Evolutionary conservation across 306 rosid genomes (phyloP).

Genomic region (Benincasa hispida): DNA sequence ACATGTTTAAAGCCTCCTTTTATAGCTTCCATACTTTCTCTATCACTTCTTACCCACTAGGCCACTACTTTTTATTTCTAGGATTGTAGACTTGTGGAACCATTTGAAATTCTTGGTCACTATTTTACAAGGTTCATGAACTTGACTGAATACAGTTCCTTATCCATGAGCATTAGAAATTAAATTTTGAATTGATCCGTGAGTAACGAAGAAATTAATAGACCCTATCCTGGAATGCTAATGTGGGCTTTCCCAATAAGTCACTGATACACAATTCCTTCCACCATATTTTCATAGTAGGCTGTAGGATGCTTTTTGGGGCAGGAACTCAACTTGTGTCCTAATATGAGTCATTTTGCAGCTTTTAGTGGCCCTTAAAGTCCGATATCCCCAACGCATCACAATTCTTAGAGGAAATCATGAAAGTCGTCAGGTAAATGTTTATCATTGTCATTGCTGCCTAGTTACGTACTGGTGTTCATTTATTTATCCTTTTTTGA

Average conservation of each 20-base stretch:
- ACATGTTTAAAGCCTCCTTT: background rate
- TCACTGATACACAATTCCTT: background rate
- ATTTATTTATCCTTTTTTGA: background rate
- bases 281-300: background rate
- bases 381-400: constrained; percentile 79
- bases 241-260: background rate
- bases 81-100: background rate
- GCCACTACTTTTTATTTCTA: background rate
- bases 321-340: background rate
- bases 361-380: constrained; percentile 94
- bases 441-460: background rate
- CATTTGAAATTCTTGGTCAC: background rate
- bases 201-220: background rate
- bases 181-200: background rate
- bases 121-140: background rate
- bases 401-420: constrained; percentile 97
- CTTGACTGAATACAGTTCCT: background rate
- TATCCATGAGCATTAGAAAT: background rate
- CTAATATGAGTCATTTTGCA: constrained; percentile 26
- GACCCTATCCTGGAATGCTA: background rate
- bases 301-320: background rate
- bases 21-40: background rate
- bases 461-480: background rate
- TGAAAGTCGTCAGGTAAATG: constrained; percentile 91
- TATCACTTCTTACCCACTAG: background rate